A percentile compares a stretch with the other conserved stretches of the same genome.
phyloP scores from a whole-genome alignment of 2,329 filamentous ascomycete genomes.

The Colletotrichum tanaceti region DNA sequence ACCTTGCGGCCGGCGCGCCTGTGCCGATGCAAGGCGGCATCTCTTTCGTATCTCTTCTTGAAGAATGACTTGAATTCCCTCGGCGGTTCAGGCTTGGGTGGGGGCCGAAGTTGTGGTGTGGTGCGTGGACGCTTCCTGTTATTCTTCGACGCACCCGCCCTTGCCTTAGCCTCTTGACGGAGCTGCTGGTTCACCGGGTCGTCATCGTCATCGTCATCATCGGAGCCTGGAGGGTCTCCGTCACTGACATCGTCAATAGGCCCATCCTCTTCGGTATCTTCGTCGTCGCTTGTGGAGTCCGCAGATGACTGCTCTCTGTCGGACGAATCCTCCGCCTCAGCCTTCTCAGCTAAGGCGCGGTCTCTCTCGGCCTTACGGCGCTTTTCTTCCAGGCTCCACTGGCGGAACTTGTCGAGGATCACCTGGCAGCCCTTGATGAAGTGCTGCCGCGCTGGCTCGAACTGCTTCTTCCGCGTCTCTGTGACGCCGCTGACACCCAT shows the following conservation, averaged over 20 bases:
- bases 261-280: conserved; percentile 50
- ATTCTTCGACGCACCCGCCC: conserved; percentile 56
- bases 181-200: conserved; percentile 79
- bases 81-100: conserved; percentile 53
- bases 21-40: conserved; percentile 78
- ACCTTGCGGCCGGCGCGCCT: conserved; percentile 76
- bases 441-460: conserved; percentile 84
- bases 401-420: conserved; percentile 86
- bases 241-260: conserved; percentile 44
- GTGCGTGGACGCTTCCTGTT: conserved; percentile 47
- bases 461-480: conserved; percentile 86
- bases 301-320: conserved; percentile 35
- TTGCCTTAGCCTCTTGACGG: conserved; percentile 74
- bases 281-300: conserved; percentile 48
- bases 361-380: conserved; percentile 82
- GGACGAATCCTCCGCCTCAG: conserved; percentile 50
- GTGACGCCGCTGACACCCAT: conserved; percentile 91
- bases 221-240: conserved; percentile 63
- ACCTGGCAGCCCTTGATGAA: conserved; percentile 86
- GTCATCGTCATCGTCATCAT: conserved; percentile 78
- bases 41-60: conserved; percentile 80
- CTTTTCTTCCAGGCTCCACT: conserved; percentile 92
- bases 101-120: conserved; percentile 38
- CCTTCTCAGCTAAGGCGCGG: conserved; percentile 64
- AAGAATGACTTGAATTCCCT: conserved; percentile 90